phyloP scores from a whole-genome alignment of 306 rosid species.

The Mimosa pudica region DNA sequence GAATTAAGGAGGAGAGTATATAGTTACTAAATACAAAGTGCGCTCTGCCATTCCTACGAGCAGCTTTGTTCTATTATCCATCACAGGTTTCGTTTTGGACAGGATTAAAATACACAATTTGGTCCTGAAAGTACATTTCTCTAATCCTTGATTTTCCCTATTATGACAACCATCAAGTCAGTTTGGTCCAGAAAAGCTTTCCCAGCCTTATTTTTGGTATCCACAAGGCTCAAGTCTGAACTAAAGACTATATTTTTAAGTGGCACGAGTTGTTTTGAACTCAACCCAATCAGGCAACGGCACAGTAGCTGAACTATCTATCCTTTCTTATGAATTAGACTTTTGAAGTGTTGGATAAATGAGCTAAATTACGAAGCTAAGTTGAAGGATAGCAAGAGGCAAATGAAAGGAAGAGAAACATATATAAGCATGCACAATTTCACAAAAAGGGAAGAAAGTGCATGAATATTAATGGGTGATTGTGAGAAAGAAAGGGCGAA shows the following conservation, averaged over 20 bases:
- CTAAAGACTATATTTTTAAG: background rate
- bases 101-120: background rate
- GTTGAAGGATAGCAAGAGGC: background rate
- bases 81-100: background rate
- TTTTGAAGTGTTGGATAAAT: background rate
- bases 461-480: background rate
- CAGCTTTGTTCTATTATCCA: background rate
- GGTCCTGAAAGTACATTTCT: background rate
- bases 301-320: background rate
- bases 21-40: background rate
- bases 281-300: background rate
- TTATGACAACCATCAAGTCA: background rate
- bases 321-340: background rate
- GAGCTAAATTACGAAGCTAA: background rate
- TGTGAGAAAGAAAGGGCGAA: constrained; percentile 19
- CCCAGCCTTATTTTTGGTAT: background rate
- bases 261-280: background rate
- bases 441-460: background rate
- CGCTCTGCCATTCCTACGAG: constrained; percentile 11
- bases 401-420: constrained; percentile 12
- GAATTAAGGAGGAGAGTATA: constrained; percentile 20
- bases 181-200: background rate
- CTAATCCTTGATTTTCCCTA: background rate
- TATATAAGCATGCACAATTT: background rate
- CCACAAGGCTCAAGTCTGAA: background rate